A percentile compares a stretch with the other conserved stretches of the same genome.
Conservation (phyloP, 495 filamentous ascomycete genomes). For the Diplogelasinospora grovesii region DNA sequence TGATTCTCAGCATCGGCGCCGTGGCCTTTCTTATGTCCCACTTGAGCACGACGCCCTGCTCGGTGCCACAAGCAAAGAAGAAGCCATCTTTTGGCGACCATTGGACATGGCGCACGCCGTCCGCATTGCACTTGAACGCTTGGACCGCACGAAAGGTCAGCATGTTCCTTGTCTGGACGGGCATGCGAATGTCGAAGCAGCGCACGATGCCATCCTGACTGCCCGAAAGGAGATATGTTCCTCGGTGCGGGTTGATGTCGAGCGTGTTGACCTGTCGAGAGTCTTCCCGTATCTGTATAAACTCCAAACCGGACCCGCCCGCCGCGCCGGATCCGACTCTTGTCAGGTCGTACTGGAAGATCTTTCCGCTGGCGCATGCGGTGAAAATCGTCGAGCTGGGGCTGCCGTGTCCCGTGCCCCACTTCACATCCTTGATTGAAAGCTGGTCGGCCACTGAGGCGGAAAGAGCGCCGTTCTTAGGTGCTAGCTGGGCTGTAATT, state of each 20-base stretch:
- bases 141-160: conserved; percentile 36
- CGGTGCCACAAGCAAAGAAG: conserved; percentile 84
- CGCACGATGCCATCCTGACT: conserved; percentile 89
- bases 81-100: conserved; percentile 84
- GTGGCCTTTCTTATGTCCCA: conserved; percentile 46
- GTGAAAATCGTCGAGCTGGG: conserved; percentile 61
- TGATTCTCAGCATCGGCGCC: conserved; percentile 58
- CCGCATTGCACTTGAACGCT: conserved; percentile 50
- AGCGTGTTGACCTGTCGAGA: conserved; percentile 85
- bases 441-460: conserved; percentile 62
- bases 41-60: conserved; percentile 65
- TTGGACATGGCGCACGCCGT: conserved; percentile 77
- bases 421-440: conserved; percentile 77
- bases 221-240: conserved; percentile 73
- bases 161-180: conserved; percentile 31
- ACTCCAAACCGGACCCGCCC: conserved; percentile 55
- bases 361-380: conserved; percentile 77
- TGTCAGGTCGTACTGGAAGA: conserved; percentile 79
- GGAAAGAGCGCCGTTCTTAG: conserved; percentile 46
- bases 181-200: conserved; percentile 44
- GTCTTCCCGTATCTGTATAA: conserved; percentile 69
- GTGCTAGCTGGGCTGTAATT: conserved; percentile 63
- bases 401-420: conserved; percentile 56
- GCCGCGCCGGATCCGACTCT: conserved; percentile 31
- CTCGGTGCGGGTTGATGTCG: conserved; percentile 79